Base-by-base conservation (phyloP, 176 grass and related monocot species). In the Pontederia paniculata region DNA sequence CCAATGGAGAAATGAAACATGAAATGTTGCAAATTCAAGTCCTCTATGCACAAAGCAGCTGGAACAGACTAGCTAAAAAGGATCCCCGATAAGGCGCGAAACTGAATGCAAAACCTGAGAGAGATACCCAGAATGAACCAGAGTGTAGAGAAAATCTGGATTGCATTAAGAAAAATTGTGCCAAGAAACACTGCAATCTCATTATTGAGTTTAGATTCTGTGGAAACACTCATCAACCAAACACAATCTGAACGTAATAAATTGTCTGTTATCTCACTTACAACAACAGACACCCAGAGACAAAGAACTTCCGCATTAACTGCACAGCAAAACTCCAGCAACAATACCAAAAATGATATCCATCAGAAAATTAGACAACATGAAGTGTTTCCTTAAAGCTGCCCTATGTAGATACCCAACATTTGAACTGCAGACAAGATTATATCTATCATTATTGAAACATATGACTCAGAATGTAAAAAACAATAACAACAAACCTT, bases 171-270 rank as follows among this genome's bases (percentile, higher is more conserved):
- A 57, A 86, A 90, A 71, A 88, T 78, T 77, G 81, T 90, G 74
- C 93, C 86, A 77, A 90, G 72, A 81, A 90, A 60, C 74, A 83
- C 81, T 55, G 86, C 93, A 37, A 97, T 51, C 25, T 90, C 86
- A 7, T 87, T 90, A 74, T 97, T 97, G 67, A 97, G 70, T 63
- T 97, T 97, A 83, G 90, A 97, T 20, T 83, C 86, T 55, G 86
- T 83, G n/a, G 91, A 86, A 73, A 87, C 93, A 66, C 93, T 86
- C 93, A 97, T 97, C 67, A 90, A 60, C 93, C 86, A 90, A 42
- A 97, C 93, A 81, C 82, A 90, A 74, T 86, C 93, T 46, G 86
- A 83, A 53, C 93, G 76, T 50, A 97, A 83, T 20, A 97, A 59
- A 55, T 65, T 68, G 16, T 97, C 75, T 12, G 93, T 97, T 60